These are phyloP conservation scores for Dothistroma septosporum DNA, from an alignment of 2,329 filamentous ascomycete species.

Conservation along the genomic window DNA sequence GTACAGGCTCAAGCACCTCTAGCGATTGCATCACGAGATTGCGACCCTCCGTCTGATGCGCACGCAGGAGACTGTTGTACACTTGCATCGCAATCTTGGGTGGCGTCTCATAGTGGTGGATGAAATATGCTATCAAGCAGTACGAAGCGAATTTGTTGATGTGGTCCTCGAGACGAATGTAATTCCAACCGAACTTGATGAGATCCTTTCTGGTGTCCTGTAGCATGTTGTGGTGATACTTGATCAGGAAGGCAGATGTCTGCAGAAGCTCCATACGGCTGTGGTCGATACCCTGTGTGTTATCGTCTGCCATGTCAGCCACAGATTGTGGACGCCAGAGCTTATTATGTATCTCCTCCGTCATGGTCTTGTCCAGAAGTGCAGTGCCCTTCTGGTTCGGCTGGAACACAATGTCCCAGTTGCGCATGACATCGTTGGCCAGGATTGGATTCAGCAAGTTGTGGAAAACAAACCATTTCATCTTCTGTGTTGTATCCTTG, in stretches of 20 bases:
- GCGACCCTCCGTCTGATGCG: constrained; percentile 91
- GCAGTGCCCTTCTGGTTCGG: constrained; percentile 57
- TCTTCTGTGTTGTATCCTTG: constrained; percentile 74
- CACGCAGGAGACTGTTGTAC: constrained; percentile 83
- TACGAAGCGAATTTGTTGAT: constrained; percentile 99
- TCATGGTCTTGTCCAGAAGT: constrained; percentile 80
- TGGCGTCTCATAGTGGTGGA: constrained; percentile 92
- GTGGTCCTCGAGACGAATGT: constrained; percentile 95
- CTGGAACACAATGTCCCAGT: constrained; percentile 58
- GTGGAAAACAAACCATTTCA: constrained; percentile 88
- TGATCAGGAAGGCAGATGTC: constrained; percentile 88
- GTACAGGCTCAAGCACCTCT: constrained; percentile 88
- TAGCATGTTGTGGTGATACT: constrained; percentile 83
- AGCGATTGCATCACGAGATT: constrained; percentile 89
- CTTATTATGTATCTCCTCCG: constrained; percentile 84
- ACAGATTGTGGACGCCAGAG: constrained; percentile 84
- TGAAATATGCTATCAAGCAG: constrained; percentile 95
- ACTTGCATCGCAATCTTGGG: constrained; percentile 94
- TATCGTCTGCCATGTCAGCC: constrained; percentile 73
- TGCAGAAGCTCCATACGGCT: constrained; percentile 94
- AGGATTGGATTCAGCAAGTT: constrained; percentile 94
- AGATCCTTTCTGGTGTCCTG: constrained; percentile 94
- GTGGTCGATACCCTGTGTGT: constrained; percentile 84
- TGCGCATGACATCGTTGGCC: constrained; percentile 89
- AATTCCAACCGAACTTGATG: constrained; percentile 99